Evolutionary conservation across 2,329 filamentous ascomycete species (phyloP).

Genomic region (Cordyceps javanica): DNA sequence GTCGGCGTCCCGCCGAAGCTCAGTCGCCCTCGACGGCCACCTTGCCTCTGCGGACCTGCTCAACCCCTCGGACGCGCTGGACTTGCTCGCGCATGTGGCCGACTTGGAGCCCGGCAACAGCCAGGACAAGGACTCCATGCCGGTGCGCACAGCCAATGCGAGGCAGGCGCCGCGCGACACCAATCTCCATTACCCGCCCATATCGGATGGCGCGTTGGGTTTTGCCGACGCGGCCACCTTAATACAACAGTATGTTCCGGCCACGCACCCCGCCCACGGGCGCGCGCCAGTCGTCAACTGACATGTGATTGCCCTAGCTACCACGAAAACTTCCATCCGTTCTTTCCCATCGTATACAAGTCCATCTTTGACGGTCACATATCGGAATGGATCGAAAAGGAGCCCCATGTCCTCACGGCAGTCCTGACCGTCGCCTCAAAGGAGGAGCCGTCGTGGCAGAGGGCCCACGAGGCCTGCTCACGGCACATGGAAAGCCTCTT

Average conservation of each 20-base stretch:
- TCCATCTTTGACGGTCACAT: conserved; percentile 50
- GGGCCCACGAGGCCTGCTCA: conserved; percentile 59
- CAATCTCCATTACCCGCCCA: conserved; percentile 24
- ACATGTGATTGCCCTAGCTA: conserved; percentile 37
- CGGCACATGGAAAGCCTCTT: conserved; percentile 65
- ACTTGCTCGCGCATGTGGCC: conserved; percentile 35
- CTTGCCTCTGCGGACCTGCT: conserved; percentile 34
- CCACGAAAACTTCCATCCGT: conserved; percentile 60
- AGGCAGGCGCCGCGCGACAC: conserved; percentile 8
- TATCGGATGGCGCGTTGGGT: conserved; percentile 25
- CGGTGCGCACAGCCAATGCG: conserved; percentile 7
- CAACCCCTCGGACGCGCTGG: conserved; percentile 36
- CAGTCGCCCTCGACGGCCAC: conserved; percentile 28
- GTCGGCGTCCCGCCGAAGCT: conserved; percentile 12
- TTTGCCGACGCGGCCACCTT: conserved; percentile 21
- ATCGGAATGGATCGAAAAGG: conserved; percentile 49
- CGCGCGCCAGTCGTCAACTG: neutral
- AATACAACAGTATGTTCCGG: conserved; percentile 23
- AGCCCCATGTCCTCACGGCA: conserved; percentile 63
- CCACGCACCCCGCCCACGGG: neutral
- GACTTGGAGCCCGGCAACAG: conserved; percentile 28
- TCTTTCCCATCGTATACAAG: conserved; percentile 60
- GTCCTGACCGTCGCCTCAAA: conserved; percentile 66
- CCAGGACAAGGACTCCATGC: conserved; percentile 13
- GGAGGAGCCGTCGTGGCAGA: conserved; percentile 57